These are phyloP conservation scores for Yarrowia sp. DNA, from an alignment of 805 yeast species.

Conservation along the genomic window DNA sequence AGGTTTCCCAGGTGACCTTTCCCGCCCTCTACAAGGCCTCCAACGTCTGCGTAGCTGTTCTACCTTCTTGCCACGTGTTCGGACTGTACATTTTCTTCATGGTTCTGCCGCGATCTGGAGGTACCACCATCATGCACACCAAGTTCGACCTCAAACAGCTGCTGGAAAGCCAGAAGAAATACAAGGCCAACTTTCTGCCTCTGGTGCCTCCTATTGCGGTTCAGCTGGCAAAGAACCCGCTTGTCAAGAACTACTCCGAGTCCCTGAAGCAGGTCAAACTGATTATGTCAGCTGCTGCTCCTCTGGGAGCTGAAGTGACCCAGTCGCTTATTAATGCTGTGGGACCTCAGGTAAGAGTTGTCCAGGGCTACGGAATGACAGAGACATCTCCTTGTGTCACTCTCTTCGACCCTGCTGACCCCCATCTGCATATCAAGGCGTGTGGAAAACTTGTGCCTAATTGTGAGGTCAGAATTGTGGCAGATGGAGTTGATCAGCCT, in stretches of 20 bases:
- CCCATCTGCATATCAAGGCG: neutral
- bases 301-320: constrained; percentile 36
- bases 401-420: neutral
- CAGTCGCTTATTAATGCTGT: neutral
- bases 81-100: constrained; percentile 35
- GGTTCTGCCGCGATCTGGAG: constrained; percentile 31
- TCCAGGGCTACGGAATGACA: constrained; percentile 26
- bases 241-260: constrained; percentile 42
- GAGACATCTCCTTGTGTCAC: constrained; percentile 28
- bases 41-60: constrained; percentile 35
- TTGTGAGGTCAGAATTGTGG: constrained; percentile 2
- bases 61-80: constrained; percentile 36
- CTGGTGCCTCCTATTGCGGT: constrained; percentile 46
- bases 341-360: constrained; percentile 25
- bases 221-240: constrained; percentile 46
- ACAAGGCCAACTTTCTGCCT: constrained; percentile 41
- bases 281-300: constrained; percentile 47
- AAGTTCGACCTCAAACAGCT: constrained; percentile 38
- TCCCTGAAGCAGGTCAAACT: constrained; percentile 43
- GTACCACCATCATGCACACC: constrained; percentile 33
- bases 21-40: neutral
- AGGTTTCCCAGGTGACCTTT: neutral
- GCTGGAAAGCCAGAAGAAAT: constrained; percentile 33
- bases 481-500: constrained; percentile 21
- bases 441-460: constrained; percentile 14